Percentiles rank a stretch among this genome's conserved stretches.
phyloP scores from a whole-genome alignment of 2,329 filamentous ascomycete species.

The Pseudodiploospora longispora region DNA sequence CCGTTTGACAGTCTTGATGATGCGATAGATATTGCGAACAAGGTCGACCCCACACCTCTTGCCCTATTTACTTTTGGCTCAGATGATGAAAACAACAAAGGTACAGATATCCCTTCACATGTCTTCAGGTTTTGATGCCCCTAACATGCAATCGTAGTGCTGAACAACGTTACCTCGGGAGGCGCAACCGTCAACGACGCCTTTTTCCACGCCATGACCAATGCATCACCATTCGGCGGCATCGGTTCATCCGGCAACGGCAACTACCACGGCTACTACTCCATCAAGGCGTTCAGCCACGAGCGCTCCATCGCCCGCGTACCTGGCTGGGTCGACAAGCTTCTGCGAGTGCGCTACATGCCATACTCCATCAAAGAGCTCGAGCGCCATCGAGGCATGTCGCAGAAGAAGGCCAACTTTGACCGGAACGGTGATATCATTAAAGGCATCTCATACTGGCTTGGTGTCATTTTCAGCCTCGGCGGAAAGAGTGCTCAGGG shows the following conservation, averaged over 20 bases:
- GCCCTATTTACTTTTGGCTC: constrained; percentile 79
- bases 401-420: constrained; percentile 46
- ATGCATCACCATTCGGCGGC: constrained; percentile 39
- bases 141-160: constrained; percentile 19
- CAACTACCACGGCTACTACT: constrained; percentile 40
- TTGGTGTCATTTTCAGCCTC: constrained; percentile 40
- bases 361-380: constrained; percentile 46
- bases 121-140: neutral
- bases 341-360: constrained; percentile 62
- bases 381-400: constrained; percentile 34
- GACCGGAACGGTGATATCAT: constrained; percentile 49
- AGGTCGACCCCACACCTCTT: constrained; percentile 74
- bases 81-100: constrained; percentile 66
- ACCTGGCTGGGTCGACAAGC: constrained; percentile 30
- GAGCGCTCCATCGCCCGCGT: constrained; percentile 28
- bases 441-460: constrained; percentile 47
- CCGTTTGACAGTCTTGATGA: constrained; percentile 74
- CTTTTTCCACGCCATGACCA: constrained; percentile 34
- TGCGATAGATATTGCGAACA: constrained; percentile 74
- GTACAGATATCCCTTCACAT: constrained; percentile 34
- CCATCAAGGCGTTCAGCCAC: constrained; percentile 36
- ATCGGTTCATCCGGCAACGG: constrained; percentile 41
- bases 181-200: constrained; percentile 44
- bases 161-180: constrained; percentile 34
- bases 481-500: constrained; percentile 42